These are phyloP conservation scores for Nicotiana benthamiana DNA, from an alignment of 257 asterid genomes.

Conservation along the genomic window DNA sequence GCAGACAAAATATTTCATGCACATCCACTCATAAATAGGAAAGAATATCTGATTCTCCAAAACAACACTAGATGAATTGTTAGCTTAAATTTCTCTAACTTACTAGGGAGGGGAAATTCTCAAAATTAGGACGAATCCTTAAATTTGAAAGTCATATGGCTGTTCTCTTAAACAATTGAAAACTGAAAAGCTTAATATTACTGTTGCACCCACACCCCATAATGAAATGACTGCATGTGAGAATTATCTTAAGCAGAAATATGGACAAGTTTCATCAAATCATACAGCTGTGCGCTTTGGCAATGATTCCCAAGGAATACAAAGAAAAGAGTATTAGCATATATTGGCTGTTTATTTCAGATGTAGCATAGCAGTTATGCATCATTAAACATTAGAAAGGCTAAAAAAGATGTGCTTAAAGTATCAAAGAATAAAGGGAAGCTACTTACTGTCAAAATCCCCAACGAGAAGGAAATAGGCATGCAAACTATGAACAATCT, in stretches of 20 bases:
- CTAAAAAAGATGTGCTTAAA: neutral
- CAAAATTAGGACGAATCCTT: neutral
- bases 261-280: neutral
- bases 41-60: neutral
- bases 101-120: neutral
- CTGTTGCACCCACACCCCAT: neutral
- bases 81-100: neutral
- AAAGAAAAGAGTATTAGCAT: neutral
- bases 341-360: neutral
- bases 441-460: constrained; percentile 61
- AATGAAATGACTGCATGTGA: neutral
- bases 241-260: neutral
- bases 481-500: constrained; percentile 88
- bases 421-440: neutral
- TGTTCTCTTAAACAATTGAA: neutral
- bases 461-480: constrained; percentile 86
- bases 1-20: neutral
- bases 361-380: neutral
- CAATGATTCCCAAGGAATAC: neutral
- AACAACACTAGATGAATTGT: neutral
- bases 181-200: neutral
- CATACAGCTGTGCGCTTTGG: neutral
- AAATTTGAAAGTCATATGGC: neutral
- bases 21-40: neutral
- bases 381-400: neutral